These are phyloP conservation scores for Phytopythium mirpurense DNA, from an alignment of 352 stramenopile genomes.

Conservation along the genomic window DNA sequence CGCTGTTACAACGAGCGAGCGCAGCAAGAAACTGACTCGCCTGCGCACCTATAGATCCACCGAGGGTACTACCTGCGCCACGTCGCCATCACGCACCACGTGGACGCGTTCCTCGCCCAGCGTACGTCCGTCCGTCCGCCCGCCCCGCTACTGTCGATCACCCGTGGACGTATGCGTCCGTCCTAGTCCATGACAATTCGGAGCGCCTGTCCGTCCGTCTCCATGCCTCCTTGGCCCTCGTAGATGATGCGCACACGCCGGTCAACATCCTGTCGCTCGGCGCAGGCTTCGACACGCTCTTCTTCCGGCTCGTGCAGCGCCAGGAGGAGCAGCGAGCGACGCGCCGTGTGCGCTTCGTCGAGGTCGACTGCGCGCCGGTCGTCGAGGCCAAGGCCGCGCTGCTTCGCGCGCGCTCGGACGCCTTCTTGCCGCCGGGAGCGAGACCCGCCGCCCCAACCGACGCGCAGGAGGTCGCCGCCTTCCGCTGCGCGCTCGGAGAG, in stretches of 20 bases:
- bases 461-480: slow-evolving; percentile 13
- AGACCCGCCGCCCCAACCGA: too few relatives aligned
- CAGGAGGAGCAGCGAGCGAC: slow-evolving; percentile 4
- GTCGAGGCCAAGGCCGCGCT: slow-evolving; percentile 39
- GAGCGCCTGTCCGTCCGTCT: too few relatives aligned
- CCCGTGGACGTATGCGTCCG: too few relatives aligned
- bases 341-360: slow-evolving; percentile 31
- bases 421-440: slow-evolving; percentile 19
- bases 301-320: slow-evolving; percentile 50
- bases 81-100: slow-evolving; percentile 41
- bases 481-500: slow-evolving; percentile 15
- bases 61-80: slow-evolving; percentile 74
- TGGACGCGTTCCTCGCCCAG: slow-evolving; percentile 45
- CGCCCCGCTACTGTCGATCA: background rate
- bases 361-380: slow-evolving; percentile 64
- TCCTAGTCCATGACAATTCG: too few relatives aligned
- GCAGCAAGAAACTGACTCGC: background rate
- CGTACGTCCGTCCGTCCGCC: slow-evolving; percentile 8
- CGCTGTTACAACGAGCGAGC: background rate
- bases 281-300: slow-evolving; percentile 70
- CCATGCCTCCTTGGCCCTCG: too few relatives aligned
- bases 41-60: slow-evolving; percentile 41
- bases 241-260: background rate
- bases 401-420: slow-evolving; percentile 17
- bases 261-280: slow-evolving; percentile 69